Evolutionary conservation across 805 yeast genomes (phyloP).

Genomic region (Kuraishia molischiana): DNA sequence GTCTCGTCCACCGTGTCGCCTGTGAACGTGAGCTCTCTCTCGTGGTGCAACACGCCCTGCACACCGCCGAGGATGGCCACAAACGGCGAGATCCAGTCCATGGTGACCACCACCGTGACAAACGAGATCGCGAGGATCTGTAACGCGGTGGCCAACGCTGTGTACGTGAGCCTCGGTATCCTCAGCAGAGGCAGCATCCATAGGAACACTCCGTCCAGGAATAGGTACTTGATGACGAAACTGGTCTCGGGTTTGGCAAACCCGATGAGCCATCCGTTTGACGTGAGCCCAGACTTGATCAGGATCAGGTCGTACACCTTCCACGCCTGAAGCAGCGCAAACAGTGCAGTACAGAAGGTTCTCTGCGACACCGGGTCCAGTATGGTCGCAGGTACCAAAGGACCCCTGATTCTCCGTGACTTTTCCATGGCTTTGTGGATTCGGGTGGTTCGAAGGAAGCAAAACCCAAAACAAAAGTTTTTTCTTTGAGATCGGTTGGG

Average conservation of each 20-base stretch:
- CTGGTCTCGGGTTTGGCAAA: conserved; percentile 39
- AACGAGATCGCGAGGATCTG: conserved; percentile 37
- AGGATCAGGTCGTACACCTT: conserved; percentile 65
- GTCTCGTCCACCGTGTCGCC: conserved; percentile 23
- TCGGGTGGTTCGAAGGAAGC: too few relatives aligned
- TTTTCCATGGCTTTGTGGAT: neutral
- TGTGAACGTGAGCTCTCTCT: conserved; percentile 20
- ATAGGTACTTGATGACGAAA: conserved; percentile 60
- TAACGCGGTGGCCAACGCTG: conserved; percentile 40
- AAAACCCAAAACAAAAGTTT: too few relatives aligned
- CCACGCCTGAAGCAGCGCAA: conserved; percentile 74
- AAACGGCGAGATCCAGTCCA: conserved; percentile 40
- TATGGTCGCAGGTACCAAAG: conserved; percentile 49
- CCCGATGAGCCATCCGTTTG: conserved; percentile 18
- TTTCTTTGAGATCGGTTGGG: too few relatives aligned
- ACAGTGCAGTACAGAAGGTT: conserved; percentile 51
- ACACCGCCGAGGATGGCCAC: conserved; percentile 11
- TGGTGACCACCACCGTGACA: conserved; percentile 44
- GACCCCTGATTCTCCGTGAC: neutral
- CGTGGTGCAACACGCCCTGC: conserved; percentile 12
- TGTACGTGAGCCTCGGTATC: conserved; percentile 66
- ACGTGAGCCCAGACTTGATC: conserved; percentile 33
- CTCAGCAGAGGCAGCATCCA: conserved; percentile 66
- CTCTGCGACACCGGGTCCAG: conserved; percentile 76
- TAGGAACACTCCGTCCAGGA: conserved; percentile 63